Percentiles rank a stretch among this genome's conserved stretches.
phyloP scores from a whole-genome alignment of 306 rosid genomes.

The Begonia peltatifolia region DNA sequence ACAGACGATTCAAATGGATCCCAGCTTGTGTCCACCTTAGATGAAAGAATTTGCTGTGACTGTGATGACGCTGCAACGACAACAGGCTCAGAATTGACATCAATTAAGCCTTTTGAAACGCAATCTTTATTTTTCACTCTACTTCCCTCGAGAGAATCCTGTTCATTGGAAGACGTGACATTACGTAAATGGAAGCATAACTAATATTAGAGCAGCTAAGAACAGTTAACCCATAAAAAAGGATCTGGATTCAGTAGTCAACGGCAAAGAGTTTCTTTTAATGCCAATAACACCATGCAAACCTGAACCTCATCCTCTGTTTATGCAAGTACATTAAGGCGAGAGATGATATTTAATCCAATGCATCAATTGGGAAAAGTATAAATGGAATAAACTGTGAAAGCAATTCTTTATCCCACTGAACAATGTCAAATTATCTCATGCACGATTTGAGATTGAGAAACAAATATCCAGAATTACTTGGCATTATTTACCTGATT shows the following conservation, averaged over 20 bases:
- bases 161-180: constrained; percentile 15
- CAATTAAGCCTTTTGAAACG: constrained; percentile 24
- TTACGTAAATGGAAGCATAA: constrained; percentile 2
- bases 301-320: too few relatives aligned
- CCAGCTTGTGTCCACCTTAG: constrained; percentile 22
- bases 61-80: constrained; percentile 16
- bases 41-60: constrained; percentile 19
- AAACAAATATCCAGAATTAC: constrained; percentile 5
- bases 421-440: neutral
- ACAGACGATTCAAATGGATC: constrained; percentile 23
- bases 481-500: constrained; percentile 17
- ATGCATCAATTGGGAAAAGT: too few relatives aligned
- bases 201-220: neutral
- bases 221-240: constrained; percentile 2
- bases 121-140: constrained; percentile 10
- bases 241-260: neutral
- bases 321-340: too few relatives aligned
- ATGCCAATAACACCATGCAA: too few relatives aligned
- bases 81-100: constrained; percentile 21
- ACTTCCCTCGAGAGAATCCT: constrained; percentile 15
- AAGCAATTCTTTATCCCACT: too few relatives aligned
- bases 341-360: too few relatives aligned
- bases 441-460: neutral
- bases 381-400: too few relatives aligned
- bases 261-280: neutral